Evolutionary conservation across 1,284 basidiomycete species (phyloP).

Genomic region (Ganoderma leucocontextum): DNA sequence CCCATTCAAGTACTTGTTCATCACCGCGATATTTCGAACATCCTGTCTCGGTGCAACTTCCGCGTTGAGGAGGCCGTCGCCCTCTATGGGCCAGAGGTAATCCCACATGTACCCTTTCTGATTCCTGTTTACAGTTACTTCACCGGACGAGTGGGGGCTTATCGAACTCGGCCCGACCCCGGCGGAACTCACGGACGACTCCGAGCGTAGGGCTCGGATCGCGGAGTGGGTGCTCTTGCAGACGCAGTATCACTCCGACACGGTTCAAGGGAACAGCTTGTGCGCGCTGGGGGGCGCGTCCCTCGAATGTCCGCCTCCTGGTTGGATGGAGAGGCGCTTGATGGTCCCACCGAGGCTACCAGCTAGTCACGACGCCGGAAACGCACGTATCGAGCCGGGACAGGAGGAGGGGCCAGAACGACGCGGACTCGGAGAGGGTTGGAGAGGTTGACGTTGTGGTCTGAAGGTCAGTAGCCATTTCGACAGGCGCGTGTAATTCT

Average conservation of each 20-base stretch:
- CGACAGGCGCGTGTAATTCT: background rate
- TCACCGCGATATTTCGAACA: background rate
- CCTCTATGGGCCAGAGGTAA: constrained; percentile 1
- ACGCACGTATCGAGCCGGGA: background rate
- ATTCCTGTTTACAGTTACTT: constrained; percentile 5
- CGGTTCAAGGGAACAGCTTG: background rate
- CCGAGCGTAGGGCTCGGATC: background rate
- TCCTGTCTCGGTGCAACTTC: background rate
- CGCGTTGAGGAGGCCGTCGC: background rate
- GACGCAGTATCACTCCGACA: background rate
- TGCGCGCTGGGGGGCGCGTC: background rate
- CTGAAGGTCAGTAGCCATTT: background rate
- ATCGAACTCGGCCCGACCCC: background rate
- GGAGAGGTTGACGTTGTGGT: background rate
- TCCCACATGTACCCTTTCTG: background rate
- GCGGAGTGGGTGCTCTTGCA: constrained; percentile 1
- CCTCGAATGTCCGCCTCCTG: background rate
- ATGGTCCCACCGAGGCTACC: background rate
- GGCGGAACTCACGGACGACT: background rate
- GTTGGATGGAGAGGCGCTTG: background rate
- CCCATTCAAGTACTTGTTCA: too few relatives aligned
- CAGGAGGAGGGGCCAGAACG: background rate
- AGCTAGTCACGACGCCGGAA: background rate
- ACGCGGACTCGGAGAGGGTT: background rate
- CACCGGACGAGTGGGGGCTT: background rate